Percentiles rank a stretch among this genome's conserved stretches.
These are phyloP conservation scores for Xerocomellus intermedius DNA, from an alignment of 768 basidiomycete genomes.

Conservation along the genomic window DNA sequence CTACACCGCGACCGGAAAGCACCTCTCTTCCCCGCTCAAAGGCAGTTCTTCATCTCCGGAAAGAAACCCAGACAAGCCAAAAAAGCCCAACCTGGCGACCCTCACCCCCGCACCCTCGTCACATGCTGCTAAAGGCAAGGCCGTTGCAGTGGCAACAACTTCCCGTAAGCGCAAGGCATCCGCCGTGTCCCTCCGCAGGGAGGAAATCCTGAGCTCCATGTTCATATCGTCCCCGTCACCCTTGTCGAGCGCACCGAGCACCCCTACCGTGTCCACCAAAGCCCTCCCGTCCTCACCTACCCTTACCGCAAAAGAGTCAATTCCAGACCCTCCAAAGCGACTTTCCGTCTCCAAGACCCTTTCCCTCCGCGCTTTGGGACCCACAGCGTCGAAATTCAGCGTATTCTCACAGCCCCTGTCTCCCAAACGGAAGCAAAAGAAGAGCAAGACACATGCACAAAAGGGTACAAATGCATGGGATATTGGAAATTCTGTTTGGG, in stretches of 20 bases:
- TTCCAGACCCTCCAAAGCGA: slow-evolving; percentile 4
- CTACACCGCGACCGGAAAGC: slow-evolving; percentile 33
- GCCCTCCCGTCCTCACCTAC: slow-evolving; percentile 21
- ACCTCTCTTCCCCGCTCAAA: slow-evolving; percentile 33
- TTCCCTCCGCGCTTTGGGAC: slow-evolving; percentile 7
- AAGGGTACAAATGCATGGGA: slow-evolving; percentile 13
- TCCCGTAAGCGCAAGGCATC: slow-evolving; percentile 32
- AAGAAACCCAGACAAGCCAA: slow-evolving; percentile 12
- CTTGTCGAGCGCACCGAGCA: slow-evolving; percentile 25
- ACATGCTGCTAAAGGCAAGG: slow-evolving; percentile 12
- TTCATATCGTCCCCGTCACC: slow-evolving; percentile 25
- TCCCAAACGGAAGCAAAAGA: slow-evolving; percentile 21
- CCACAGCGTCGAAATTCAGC: slow-evolving; percentile 10
- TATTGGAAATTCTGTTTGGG: slow-evolving; percentile 49
- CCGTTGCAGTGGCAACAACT: slow-evolving; percentile 10
- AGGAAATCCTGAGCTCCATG: slow-evolving; percentile 4
- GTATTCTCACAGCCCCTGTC: slow-evolving; percentile 22
- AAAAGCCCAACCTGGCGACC: neutral
- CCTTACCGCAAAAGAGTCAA: neutral
- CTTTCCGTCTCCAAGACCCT: slow-evolving; percentile 11
- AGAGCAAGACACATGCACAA: slow-evolving; percentile 1
- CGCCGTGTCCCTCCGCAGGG: slow-evolving; percentile 1
- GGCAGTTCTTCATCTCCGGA: slow-evolving; percentile 34
- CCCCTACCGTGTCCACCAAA: slow-evolving; percentile 10
- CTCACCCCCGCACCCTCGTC: slow-evolving; percentile 13